Conservation (phyloP, 257 asterid species). For the Solanum neorickii region DNA sequence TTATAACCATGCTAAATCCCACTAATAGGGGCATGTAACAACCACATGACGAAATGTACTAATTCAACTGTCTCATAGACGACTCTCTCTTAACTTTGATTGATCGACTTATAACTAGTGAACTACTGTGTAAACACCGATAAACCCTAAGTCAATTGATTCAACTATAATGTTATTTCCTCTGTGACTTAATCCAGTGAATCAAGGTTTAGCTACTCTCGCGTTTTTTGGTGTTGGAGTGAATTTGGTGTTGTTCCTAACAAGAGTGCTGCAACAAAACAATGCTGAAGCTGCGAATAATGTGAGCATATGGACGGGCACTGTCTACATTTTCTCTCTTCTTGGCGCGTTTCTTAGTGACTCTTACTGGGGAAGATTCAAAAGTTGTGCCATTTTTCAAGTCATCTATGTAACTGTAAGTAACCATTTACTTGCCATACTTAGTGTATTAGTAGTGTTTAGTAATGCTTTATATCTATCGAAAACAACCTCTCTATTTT, state of each 20-base stretch:
- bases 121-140: background rate
- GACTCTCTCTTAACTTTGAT: background rate
- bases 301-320: conserved; percentile 97
- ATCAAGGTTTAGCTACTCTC: conserved; percentile 89
- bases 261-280: conserved; percentile 69
- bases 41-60: background rate
- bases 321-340: conserved; percentile 89
- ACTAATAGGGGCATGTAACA: background rate
- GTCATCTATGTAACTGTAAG: conserved; percentile 66
- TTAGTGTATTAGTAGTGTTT: too few species aligned
- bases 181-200: conserved; percentile 29
- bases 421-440: background rate
- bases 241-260: conserved; percentile 80
- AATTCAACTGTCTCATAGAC: background rate
- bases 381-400: conserved; percentile 82
- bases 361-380: conserved; percentile 95
- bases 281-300: conserved; percentile 89
- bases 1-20: background rate
- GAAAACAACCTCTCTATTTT: too few species aligned
- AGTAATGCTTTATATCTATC: too few species aligned
- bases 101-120: background rate
- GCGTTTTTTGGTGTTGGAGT: conserved; percentile 96
- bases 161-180: background rate
- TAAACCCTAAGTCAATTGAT: background rate
- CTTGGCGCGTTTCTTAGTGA: conserved; percentile 96